Conservation (phyloP, 2,329 filamentous ascomycete species). For the Rutstroemia sp. region DNA sequence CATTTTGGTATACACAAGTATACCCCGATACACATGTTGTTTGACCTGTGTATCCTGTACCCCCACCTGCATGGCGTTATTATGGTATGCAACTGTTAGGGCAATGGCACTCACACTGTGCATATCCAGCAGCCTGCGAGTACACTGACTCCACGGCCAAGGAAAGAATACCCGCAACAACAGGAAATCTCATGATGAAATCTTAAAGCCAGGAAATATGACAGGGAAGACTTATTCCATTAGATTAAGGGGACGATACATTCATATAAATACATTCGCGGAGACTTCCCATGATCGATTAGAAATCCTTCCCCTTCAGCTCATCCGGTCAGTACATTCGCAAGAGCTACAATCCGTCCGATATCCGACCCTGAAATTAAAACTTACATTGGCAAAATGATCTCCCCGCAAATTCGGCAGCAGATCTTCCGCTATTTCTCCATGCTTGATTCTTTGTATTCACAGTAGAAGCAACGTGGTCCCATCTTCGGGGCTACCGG, state of each 20-base stretch:
- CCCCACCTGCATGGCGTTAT: neutral
- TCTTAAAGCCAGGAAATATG: neutral
- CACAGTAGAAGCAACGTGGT: neutral
- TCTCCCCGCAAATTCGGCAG: neutral
- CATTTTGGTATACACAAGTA: slow-evolving; percentile 3
- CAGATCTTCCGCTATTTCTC: slow-evolving; percentile 1
- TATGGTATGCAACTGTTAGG: neutral
- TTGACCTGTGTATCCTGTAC: neutral
- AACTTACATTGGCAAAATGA: neutral
- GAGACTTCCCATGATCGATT: neutral
- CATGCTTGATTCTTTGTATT: neutral
- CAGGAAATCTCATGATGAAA: slow-evolving; percentile 1
- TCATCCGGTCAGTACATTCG: neutral
- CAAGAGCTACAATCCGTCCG: neutral
- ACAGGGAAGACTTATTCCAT: neutral
- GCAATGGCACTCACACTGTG: slow-evolving; percentile 2
- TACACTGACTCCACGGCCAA: slow-evolving; percentile 5
- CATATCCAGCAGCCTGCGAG: slow-evolving; percentile 2
- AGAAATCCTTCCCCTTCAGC: neutral
- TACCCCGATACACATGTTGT: slow-evolving; percentile 7
- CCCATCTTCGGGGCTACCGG: neutral
- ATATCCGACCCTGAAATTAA: neutral
- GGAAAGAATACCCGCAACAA: neutral
- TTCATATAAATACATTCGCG: neutral
- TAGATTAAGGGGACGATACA: neutral